These are phyloP conservation scores for Rosa chinensis DNA, from an alignment of 306 rosid genomes.

Conservation along the genomic window DNA sequence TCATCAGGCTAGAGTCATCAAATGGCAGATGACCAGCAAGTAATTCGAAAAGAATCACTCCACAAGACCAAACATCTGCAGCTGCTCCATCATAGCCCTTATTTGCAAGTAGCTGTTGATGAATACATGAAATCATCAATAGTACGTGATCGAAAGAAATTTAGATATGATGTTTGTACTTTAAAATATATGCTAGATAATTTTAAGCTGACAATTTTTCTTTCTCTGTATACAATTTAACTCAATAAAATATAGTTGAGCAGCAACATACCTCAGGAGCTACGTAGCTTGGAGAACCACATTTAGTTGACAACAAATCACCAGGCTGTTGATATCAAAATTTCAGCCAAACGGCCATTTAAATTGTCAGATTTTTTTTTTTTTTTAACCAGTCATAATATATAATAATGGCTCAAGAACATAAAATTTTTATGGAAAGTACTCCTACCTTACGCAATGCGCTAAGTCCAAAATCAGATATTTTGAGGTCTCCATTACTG, in stretches of 20 bases:
- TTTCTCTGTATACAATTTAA: not conserved
- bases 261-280: constrained; percentile 73
- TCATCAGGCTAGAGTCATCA: constrained; percentile 58
- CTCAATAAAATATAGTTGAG: not conserved
- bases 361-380: not conserved
- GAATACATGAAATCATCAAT: constrained; percentile 3
- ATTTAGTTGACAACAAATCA: constrained; percentile 52
- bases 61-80: constrained; percentile 91
- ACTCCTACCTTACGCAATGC: constrained; percentile 59
- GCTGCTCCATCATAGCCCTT: constrained; percentile 74
- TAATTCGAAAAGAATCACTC: constrained; percentile 74
- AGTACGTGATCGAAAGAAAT: not conserved
- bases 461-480: constrained; percentile 81
- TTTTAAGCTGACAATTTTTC: not conserved
- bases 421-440: constrained; percentile 6
- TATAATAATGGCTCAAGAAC: not conserved
- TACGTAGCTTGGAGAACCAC: constrained; percentile 87
- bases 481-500: constrained; percentile 63
- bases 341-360: constrained; percentile 12
- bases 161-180: not conserved
- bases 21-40: constrained; percentile 76
- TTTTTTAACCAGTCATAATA: not conserved
- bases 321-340: constrained; percentile 48
- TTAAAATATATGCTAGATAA: not conserved
- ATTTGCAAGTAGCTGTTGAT: constrained; percentile 49